Evolutionary conservation across 192 early-diverging fungal species (phyloP).

Genomic region (Umbelopsis sp.): DNA sequence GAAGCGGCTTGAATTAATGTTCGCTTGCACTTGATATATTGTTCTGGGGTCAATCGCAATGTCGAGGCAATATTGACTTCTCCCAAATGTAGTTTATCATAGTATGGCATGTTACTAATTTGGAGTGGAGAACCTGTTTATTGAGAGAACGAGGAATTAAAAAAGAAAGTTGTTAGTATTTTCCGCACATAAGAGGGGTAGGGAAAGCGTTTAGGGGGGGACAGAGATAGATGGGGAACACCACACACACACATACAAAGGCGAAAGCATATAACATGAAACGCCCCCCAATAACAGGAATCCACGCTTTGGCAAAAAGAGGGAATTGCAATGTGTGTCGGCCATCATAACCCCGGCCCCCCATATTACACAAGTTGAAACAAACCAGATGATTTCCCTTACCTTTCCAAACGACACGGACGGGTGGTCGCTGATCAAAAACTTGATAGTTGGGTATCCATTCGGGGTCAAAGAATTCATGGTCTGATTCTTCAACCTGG

Average conservation of each 20-base stretch:
- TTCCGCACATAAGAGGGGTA: neutral
- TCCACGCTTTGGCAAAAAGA: too few species aligned
- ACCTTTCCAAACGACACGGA: constrained; percentile 44
- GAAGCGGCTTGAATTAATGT: constrained; percentile 61
- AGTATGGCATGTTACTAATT: constrained; percentile 33
- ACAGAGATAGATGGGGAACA: too few species aligned
- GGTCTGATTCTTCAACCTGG: constrained; percentile 9
- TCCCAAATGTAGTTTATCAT: constrained; percentile 31
- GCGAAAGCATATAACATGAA: too few species aligned
- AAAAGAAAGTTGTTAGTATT: neutral
- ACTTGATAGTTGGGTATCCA: constrained; percentile 34
- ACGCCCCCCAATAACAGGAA: too few species aligned
- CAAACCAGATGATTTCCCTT: constrained; percentile 14
- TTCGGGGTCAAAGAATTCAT: constrained; percentile 17
- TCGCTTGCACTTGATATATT: constrained; percentile 76
- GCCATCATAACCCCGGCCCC: neutral
- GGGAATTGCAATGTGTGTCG: constrained; percentile 11
- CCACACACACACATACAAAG: too few species aligned
- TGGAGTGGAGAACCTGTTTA: constrained; percentile 34
- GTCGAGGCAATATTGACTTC: constrained; percentile 49
- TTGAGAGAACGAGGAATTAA: neutral
- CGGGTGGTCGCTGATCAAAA: constrained; percentile 28
- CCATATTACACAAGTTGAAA: constrained; percentile 9
- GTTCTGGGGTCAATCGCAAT: constrained; percentile 71
- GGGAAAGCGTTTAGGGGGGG: neutral